Base-by-base conservation (phyloP, 257 asterid species). In the Rehmannia glutinosa region DNA sequence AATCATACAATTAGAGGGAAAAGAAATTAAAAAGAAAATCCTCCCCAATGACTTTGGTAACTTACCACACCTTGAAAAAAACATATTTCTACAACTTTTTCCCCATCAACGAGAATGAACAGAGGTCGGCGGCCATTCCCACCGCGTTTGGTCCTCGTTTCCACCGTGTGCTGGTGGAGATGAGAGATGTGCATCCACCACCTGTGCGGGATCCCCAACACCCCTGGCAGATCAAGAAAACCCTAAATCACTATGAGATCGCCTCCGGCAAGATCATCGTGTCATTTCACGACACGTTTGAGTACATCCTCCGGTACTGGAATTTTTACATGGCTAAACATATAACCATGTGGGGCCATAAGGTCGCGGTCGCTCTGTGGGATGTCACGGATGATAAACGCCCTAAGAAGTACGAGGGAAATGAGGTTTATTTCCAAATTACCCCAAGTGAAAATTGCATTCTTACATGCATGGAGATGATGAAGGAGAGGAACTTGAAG, bases 141-240 rank as follows among this genome's bases (percentile, higher is more conserved):
- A 9, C 27, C 12, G 5, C 65, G 1, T 16, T 23, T 20, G 54
- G 64, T 1, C 36, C 70, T 25, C 66, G 66, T 15, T 36, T 17
- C 62, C 57, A 54, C 16, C 83, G 85, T 4, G 20, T 21, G 35
- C 63, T 87, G 46, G 69, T 85, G 30, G 92, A 87, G 74, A 78
- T 83, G 1, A 49, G 82, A 6, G 88, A 81, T 16, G 13, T 79
- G 12, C 42, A 63, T 12, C 78, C 83, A 0, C 60, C 83, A 0
- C 81, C 92, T 0, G 4, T 10, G 25, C 1, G 58, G 0, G 80
- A 85, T 15, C 73, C 54, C 1, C 52, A 42, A 3, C 36, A 79
- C 24, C 92, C 95, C 0, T 85, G 95, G 90, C 66, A 66, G 59
- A 82, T 86, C 39, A 73, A 60, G 77, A 87, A 87, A 38, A 46